Evolutionary conservation across 2,329 filamentous ascomycete species (phyloP).

Genomic region (Fusarium pseudoanthophilum): DNA sequence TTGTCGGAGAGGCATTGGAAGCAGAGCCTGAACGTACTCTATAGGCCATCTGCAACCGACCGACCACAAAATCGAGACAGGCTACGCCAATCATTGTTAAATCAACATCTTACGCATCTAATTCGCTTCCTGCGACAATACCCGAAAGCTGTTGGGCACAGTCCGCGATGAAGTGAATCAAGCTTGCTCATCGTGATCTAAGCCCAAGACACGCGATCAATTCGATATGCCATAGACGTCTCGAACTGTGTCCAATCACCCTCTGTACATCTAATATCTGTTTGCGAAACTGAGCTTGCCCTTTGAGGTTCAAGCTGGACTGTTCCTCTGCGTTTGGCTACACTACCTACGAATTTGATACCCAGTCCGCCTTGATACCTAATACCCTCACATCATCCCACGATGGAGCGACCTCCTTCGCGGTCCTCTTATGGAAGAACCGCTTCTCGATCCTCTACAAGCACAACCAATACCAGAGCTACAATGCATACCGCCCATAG

Average conservation of each 20-base stretch:
- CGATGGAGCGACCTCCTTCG: conserved; percentile 48
- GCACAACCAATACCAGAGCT: conserved; percentile 54
- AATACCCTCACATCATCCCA: neutral
- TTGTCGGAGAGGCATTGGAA: neutral
- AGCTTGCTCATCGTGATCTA: conserved; percentile 18
- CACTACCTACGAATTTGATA: neutral
- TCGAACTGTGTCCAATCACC: neutral
- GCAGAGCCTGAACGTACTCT: neutral
- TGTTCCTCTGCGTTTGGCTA: neutral
- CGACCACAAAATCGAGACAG: conserved; percentile 12
- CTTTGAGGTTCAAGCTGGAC: conserved; percentile 1
- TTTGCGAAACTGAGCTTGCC: conserved; percentile 1
- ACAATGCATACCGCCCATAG: conserved; percentile 56
- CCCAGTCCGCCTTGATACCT: neutral
- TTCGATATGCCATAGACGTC: conserved; percentile 19
- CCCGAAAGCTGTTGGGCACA: conserved; percentile 2
- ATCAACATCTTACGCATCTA: conserved; percentile 13
- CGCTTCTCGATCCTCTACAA: conserved; percentile 59
- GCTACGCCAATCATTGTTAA: conserved; percentile 11
- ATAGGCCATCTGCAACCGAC: neutral
- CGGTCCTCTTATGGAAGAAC: conserved; percentile 53
- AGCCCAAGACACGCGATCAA: conserved; percentile 18
- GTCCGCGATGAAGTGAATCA: conserved; percentile 37
- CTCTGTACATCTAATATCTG: neutral
- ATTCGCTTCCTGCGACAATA: conserved; percentile 27